Percentiles rank a stretch among this genome's conserved stretches.
Evolutionary conservation across 179 eudicot species (phyloP).

Genomic region (Beta macrorhiza): DNA sequence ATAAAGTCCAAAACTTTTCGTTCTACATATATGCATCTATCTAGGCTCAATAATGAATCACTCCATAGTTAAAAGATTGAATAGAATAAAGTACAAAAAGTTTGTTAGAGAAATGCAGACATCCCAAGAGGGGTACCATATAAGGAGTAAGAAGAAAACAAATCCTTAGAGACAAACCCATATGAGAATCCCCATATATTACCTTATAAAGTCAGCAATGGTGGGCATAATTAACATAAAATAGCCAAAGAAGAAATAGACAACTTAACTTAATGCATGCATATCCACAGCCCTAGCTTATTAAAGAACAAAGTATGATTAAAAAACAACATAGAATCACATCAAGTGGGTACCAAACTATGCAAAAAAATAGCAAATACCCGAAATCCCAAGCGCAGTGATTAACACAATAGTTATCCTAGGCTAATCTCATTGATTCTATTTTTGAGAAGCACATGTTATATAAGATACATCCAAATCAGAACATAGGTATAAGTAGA

Average conservation of each 20-base stretch:
- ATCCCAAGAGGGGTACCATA: constrained; percentile 20
- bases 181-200: constrained; percentile 16
- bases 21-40: too few relatives aligned
- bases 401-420: constrained; percentile 12
- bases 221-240: constrained; percentile 16
- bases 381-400: constrained; percentile 11
- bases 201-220: constrained; percentile 20
- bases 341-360: neutral
- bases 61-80: neutral
- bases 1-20: too few relatives aligned
- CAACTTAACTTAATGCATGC: constrained; percentile 18
- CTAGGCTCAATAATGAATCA: neutral
- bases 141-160: neutral
- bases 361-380: neutral
- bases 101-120: constrained; percentile 16
- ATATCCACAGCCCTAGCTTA: neutral
- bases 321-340: constrained; percentile 10
- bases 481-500: neutral
- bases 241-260: constrained; percentile 7
- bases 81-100: constrained; percentile 19
- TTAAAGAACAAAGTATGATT: constrained; percentile 19
- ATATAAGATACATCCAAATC: neutral
- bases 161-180: constrained; percentile 12
- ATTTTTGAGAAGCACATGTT: constrained; percentile 4
- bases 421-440: constrained; percentile 12